Conservation (phyloP, 2,329 filamentous ascomycete genomes). For the Samsoniella hepiali region DNA sequence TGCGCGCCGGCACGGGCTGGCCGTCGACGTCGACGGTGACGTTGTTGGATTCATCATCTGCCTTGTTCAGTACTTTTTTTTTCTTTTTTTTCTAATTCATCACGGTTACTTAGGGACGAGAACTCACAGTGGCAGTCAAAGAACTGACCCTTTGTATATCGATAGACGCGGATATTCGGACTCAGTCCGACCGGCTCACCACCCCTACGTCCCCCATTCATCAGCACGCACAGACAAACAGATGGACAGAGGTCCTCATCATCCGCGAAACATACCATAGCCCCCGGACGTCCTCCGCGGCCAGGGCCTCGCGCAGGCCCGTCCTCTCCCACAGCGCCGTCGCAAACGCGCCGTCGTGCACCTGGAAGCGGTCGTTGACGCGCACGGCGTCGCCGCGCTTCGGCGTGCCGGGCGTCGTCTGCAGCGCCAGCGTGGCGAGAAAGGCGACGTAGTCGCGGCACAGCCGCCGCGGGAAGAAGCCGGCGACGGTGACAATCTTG, state of each 20-base stretch:
- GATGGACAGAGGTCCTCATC: neutral
- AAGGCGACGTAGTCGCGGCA: conserved; percentile 76
- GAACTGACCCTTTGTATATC: conserved; percentile 81
- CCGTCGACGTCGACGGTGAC: conserved; percentile 50
- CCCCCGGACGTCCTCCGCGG: conserved; percentile 34
- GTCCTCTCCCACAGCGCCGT: conserved; percentile 73
- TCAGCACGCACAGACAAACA: conserved; percentile 6
- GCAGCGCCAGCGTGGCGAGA: conserved; percentile 64
- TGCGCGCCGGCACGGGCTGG: conserved; percentile 40
- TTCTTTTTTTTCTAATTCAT: neutral
- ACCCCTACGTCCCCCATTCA: conserved; percentile 55
- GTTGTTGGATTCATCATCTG: conserved; percentile 84
- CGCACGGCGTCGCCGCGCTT: conserved; percentile 78
- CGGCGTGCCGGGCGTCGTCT: conserved; percentile 73
- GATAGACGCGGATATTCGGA: conserved; percentile 84
- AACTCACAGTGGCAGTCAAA: conserved; percentile 85
- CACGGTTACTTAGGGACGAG: neutral
- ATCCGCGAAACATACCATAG: conserved; percentile 39
- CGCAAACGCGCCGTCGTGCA: conserved; percentile 73
- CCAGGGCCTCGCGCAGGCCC: conserved; percentile 61
- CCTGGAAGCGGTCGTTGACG: conserved; percentile 86
- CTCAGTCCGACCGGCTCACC: conserved; percentile 81
- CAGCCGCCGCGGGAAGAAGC: conserved; percentile 70
- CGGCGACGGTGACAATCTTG: conserved; percentile 70
- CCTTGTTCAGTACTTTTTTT: neutral